Evolutionary conservation across 2,329 filamentous ascomycete species (phyloP).

Genomic region (Neofusicoccum ribis): DNA sequence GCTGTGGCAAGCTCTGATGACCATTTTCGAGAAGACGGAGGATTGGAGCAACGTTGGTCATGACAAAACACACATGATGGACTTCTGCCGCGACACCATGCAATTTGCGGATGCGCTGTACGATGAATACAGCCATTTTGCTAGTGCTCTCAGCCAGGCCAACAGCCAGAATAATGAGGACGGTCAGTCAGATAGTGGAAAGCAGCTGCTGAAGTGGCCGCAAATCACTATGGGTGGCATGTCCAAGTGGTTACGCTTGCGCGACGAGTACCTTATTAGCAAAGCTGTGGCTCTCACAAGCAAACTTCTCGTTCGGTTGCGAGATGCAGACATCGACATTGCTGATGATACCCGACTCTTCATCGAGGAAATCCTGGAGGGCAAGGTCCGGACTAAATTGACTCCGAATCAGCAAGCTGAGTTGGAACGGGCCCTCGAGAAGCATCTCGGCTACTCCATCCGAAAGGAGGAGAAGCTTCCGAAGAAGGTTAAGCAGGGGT

Average conservation of each 20-base stretch:
- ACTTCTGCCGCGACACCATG: conserved; percentile 94
- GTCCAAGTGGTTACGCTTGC: conserved; percentile 84
- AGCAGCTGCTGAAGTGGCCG: conserved; percentile 64
- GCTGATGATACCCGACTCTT: conserved; percentile 59
- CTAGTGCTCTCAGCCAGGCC: conserved; percentile 62
- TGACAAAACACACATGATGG: conserved; percentile 77
- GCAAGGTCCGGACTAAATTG: conserved; percentile 73
- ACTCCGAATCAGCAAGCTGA: conserved; percentile 82
- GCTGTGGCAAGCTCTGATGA: conserved; percentile 78
- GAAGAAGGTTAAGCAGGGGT: conserved; percentile 25
- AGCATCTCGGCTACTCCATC: conserved; percentile 43
- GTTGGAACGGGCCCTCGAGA: conserved; percentile 64
- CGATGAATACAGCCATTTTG: conserved; percentile 79
- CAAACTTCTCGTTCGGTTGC: conserved; percentile 81
- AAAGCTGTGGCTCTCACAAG: conserved; percentile 80
- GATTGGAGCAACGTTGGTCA: conserved; percentile 72
- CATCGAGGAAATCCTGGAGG: conserved; percentile 67
- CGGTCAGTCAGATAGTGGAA: conserved; percentile 40
- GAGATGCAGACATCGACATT: conserved; percentile 73
- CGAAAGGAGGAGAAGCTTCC: conserved; percentile 31
- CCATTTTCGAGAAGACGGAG: conserved; percentile 81
- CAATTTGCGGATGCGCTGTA: conserved; percentile 86
- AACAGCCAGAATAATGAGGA: conserved; percentile 36
- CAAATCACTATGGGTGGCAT: conserved; percentile 66
- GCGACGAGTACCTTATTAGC: conserved; percentile 81